A percentile compares a stretch with the other conserved stretches of the same genome.
Conservation (phyloP, 2,329 filamentous ascomycete genomes). For the Neopestalotiopsis sp. region DNA sequence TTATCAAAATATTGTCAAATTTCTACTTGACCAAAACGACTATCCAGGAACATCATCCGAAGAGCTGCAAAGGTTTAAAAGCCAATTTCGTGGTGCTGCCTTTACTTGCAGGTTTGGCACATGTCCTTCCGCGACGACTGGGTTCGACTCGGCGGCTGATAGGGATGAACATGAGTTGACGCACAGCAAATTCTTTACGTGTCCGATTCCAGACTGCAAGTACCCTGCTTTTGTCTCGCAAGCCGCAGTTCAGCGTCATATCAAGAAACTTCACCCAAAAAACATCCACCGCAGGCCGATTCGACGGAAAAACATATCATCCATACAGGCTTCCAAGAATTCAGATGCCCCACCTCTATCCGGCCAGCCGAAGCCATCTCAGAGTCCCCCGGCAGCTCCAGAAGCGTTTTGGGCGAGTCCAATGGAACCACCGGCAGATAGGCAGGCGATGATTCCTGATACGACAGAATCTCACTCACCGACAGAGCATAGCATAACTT, state of each 20-base stretch:
- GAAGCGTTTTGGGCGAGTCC: too few species aligned
- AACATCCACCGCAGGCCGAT: not conserved
- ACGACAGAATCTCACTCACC: too few species aligned
- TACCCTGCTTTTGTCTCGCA: conserved; percentile 19
- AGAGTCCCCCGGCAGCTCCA: too few species aligned
- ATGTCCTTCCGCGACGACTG: conserved; percentile 23
- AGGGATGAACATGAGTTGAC: conserved; percentile 22
- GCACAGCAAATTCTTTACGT: conserved; percentile 18
- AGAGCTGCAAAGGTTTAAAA: conserved; percentile 24
- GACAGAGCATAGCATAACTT: too few species aligned
- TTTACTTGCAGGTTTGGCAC: conserved; percentile 23
- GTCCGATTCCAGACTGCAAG: conserved; percentile 17
- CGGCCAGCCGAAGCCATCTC: too few species aligned
- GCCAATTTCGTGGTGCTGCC: conserved; percentile 18
- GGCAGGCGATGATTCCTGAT: too few species aligned
- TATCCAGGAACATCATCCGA: conserved; percentile 14
- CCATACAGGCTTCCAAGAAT: too few species aligned
- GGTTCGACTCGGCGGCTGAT: conserved; percentile 24
- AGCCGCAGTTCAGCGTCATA: not conserved
- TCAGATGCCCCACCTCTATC: too few species aligned
- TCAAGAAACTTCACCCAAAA: not conserved
- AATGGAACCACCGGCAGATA: too few species aligned
- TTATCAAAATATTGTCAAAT: conserved; percentile 19
- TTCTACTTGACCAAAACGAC: conserved; percentile 16
- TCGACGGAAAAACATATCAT: not conserved